Base-by-base conservation (phyloP, 1,284 basidiomycete species). In the Retiboletus flavoniger region DNA sequence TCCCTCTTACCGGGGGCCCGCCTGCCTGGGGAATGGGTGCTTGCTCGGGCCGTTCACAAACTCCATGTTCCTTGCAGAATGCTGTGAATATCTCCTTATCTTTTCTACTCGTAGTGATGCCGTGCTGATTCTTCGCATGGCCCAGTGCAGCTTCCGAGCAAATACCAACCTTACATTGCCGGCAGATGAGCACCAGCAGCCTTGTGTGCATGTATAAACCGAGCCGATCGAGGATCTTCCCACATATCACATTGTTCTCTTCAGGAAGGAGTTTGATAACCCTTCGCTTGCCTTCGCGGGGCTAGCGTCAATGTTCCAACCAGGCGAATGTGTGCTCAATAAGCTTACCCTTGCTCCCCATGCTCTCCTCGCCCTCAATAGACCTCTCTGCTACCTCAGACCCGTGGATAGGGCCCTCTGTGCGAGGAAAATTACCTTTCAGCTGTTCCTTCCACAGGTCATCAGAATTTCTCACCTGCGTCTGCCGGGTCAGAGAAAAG, bases 181-280 rank as follows among this genome's bases (percentile, higher is more conserved):
- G 8, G 34, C 55, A 56, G 16, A 56, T 56, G 13, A 56, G 34
- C 11, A 56, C 53, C 13, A 38, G 10, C 0, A 56, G 43, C 28
- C 26, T 56, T 2, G 26, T 1, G 11, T 56, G 47, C 31, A 56
- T 0, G 17, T 21, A 56, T 7, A 56, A 29, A n/a, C 53, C 47
- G 0, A 56, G 47, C 5, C 34, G 10, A 8, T 45, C 39, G 1
- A 56, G 53, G 4, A 50, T 1, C 11, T 14, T 32, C 28, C 21
- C 29, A 4, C 5, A 2, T 14, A 0, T n/a, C 11, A 56, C 9
- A 1, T 26, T 1, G 1, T 56, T 56, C n/a, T 50, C 54, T 32
- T 40, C 14, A 2, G 54, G 47, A 45, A 50, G 42, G 24, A 24
- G 24, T 24, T 5, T 24, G 24, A 24, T 24, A 24, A 24, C 24